phyloP scores from a whole-genome alignment of 495 filamentous ascomycete species.

The Penicillium atrosanguineum region DNA sequence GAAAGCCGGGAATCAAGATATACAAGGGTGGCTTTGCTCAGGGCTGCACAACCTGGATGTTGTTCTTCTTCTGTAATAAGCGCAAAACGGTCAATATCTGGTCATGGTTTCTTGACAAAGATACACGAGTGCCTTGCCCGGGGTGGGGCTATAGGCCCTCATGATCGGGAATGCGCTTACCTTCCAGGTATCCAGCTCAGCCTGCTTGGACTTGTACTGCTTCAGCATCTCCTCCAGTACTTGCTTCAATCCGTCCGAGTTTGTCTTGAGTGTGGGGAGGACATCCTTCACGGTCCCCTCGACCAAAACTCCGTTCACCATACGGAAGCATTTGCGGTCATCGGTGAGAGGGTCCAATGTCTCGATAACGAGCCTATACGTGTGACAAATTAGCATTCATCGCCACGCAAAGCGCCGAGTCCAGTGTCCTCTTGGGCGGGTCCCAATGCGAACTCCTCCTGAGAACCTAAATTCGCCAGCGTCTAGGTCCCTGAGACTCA shows the following conservation, averaged over 20 bases:
- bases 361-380: constrained; percentile 83
- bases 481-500: constrained; percentile 43
- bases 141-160: not conserved
- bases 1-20: constrained; percentile 13
- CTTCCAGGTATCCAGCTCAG: constrained; percentile 98
- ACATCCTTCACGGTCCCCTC: constrained; percentile 93
- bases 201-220: constrained; percentile 93
- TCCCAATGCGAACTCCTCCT: not conserved
- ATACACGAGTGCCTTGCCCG: not conserved
- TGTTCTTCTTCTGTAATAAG: constrained; percentile 86
- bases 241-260: constrained; percentile 90
- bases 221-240: constrained; percentile 95
- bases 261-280: constrained; percentile 86
- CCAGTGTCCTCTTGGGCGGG: not conserved
- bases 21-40: constrained; percentile 30
- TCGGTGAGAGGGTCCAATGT: constrained; percentile 78
- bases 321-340: constrained; percentile 95
- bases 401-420: not conserved
- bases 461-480: not conserved
- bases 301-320: constrained; percentile 95
- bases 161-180: constrained; percentile 41
- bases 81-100: constrained; percentile 1
- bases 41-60: constrained; percentile 91
- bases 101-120: not conserved
- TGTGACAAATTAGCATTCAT: constrained; percentile 14